Conservation (phyloP, 2,329 filamentous ascomycete genomes). For the Nannizzia gypsea region DNA sequence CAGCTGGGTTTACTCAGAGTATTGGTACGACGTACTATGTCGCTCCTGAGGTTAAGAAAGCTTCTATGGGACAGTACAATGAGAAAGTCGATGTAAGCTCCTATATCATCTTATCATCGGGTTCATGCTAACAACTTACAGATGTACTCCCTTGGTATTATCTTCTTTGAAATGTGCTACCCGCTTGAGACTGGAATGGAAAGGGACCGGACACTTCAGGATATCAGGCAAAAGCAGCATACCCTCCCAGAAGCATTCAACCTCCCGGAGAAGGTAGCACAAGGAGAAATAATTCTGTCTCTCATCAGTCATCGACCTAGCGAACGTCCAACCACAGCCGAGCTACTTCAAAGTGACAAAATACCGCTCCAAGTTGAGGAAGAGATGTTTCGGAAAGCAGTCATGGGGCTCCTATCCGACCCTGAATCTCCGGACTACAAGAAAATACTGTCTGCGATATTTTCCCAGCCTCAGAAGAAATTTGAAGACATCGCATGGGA, state of each 20-base stretch:
- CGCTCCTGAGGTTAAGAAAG: constrained; percentile 77
- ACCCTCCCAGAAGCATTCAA: constrained; percentile 62
- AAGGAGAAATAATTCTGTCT: constrained; percentile 66
- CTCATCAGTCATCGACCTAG: constrained; percentile 73
- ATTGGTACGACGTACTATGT: constrained; percentile 79
- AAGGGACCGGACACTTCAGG: constrained; percentile 52
- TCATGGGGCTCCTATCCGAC: constrained; percentile 64
- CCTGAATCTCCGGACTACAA: constrained; percentile 77
- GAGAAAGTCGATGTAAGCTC: constrained; percentile 73
- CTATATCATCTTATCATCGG: not conserved
- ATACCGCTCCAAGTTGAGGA: constrained; percentile 87
- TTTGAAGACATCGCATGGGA: constrained; percentile 75
- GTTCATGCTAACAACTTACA: constrained; percentile 21
- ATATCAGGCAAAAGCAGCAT: constrained; percentile 56
- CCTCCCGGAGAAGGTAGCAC: constrained; percentile 52
- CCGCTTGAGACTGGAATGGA: constrained; percentile 52
- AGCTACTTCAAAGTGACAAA: constrained; percentile 73
- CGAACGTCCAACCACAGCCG: constrained; percentile 67
- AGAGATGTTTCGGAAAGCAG: constrained; percentile 72
- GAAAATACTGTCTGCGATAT: constrained; percentile 78
- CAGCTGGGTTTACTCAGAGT: constrained; percentile 39
- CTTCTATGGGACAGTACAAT: constrained; percentile 65
- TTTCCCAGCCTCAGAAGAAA: constrained; percentile 61
- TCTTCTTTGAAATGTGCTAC: constrained; percentile 95
- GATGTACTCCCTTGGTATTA: constrained; percentile 96